Evolutionary conservation across 345 rosid species (phyloP).

Genomic region (Lepidium sativum): DNA sequence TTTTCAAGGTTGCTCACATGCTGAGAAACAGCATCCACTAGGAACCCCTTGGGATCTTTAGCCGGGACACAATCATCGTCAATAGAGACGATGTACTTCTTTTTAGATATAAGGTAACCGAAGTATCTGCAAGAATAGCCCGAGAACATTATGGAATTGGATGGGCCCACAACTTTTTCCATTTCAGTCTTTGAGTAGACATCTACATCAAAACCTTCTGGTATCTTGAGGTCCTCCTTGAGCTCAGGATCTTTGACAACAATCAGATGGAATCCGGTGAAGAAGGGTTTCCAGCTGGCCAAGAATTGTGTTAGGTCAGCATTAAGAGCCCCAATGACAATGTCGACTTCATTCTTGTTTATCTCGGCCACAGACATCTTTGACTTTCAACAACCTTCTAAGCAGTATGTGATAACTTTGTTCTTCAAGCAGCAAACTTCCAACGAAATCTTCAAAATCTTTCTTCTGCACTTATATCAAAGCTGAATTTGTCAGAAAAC

Average conservation of each 20-base stretch:
- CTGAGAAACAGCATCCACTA: constrained; percentile 71
- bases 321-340: constrained; percentile 83
- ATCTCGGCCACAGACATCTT: constrained; percentile 50
- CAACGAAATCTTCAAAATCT: neutral
- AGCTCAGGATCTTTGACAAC: constrained; percentile 92
- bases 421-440: neutral
- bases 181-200: constrained; percentile 67
- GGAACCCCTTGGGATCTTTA: constrained; percentile 50
- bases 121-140: constrained; percentile 91
- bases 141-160: constrained; percentile 51
- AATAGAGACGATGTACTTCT: constrained; percentile 67
- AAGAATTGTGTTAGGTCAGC: constrained; percentile 64
- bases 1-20: constrained; percentile 58
- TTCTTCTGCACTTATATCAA: constrained; percentile 15
- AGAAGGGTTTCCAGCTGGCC: constrained; percentile 64
- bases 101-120: constrained; percentile 76
- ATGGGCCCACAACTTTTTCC: constrained; percentile 48
- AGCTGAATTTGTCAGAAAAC: neutral
- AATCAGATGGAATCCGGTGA: constrained; percentile 70
- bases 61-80: constrained; percentile 92
- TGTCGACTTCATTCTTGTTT: constrained; percentile 67
- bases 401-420: neutral
- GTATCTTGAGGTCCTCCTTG: constrained; percentile 70
- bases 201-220: constrained; percentile 67
- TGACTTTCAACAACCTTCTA: neutral